Conservation (phyloP, 179 eudicot genomes). For the Nepenthes alata region DNA sequence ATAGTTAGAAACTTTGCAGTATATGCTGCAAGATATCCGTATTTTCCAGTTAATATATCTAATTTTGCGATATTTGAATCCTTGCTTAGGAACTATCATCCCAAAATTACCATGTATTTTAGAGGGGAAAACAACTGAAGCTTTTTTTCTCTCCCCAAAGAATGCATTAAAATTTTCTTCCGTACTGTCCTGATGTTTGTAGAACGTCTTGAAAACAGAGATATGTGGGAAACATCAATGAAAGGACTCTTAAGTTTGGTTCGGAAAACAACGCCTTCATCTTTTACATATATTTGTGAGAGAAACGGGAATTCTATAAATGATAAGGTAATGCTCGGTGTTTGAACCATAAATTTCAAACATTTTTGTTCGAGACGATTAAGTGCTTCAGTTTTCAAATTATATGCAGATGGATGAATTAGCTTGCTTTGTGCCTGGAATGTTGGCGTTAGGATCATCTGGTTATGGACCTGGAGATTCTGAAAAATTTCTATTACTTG, state of each 20-base stretch:
- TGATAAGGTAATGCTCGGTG: slow-evolving; percentile 50
- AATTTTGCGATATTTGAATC: too few species aligned
- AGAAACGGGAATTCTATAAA: slow-evolving; percentile 45
- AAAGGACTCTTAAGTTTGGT: slow-evolving; percentile 75
- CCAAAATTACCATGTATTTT: too few species aligned
- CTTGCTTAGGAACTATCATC: too few species aligned
- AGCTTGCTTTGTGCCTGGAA: slow-evolving; percentile 99
- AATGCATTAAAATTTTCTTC: neutral
- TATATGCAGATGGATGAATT: slow-evolving; percentile 91
- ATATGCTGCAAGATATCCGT: too few species aligned
- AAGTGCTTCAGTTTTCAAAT: slow-evolving; percentile 4
- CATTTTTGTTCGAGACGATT: slow-evolving; percentile 1
- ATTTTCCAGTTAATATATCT: too few species aligned
- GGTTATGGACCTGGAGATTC: slow-evolving; percentile 75
- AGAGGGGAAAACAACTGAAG: neutral
- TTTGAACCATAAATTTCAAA: neutral
- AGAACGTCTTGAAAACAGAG: slow-evolving; percentile 38
- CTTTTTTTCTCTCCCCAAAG: neutral
- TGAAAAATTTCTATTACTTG: slow-evolving; percentile 61
- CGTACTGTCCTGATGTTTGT: slow-evolving; percentile 5
- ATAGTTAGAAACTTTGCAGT: too few species aligned
- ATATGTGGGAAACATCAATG: slow-evolving; percentile 99
- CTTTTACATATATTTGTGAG: slow-evolving; percentile 79
- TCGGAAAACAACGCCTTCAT: slow-evolving; percentile 74
- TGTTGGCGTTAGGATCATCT: slow-evolving; percentile 83